Conservation (phyloP, 441 rosid genomes). For the Rhodomyrtus psidioides region DNA sequence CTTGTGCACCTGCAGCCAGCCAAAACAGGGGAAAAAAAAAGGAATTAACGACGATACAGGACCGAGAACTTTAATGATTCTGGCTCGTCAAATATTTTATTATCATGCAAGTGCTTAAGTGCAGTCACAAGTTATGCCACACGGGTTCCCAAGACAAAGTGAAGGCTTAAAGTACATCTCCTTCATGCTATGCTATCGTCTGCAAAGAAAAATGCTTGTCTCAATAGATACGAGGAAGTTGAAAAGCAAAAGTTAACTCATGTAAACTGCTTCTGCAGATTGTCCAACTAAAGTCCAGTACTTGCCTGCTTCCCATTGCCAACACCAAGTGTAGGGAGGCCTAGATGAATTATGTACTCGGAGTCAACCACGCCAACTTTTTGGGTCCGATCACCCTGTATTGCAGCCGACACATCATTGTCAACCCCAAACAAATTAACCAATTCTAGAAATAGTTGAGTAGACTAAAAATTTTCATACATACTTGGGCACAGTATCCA, state of each 20-base stretch:
- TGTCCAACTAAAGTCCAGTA: background rate
- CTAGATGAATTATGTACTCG: constrained; percentile 72
- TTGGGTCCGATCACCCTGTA: constrained; percentile 76
- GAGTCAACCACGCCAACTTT: constrained; percentile 87
- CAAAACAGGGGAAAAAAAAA: background rate
- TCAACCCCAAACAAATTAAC: background rate
- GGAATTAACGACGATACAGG: background rate
- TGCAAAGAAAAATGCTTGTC: background rate
- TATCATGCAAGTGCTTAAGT: background rate
- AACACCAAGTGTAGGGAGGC: constrained; percentile 71
- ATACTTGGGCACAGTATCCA: constrained; percentile 85
- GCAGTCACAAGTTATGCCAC: background rate
- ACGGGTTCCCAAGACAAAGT: background rate
- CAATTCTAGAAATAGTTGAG: background rate
- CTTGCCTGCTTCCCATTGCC: constrained; percentile 29
- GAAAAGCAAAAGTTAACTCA: background rate
- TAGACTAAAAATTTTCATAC: background rate
- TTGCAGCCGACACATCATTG: constrained; percentile 2
- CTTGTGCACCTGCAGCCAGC: too few relatives aligned
- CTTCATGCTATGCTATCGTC: background rate
- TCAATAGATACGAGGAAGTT: background rate
- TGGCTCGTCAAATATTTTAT: background rate
- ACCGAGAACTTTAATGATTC: background rate
- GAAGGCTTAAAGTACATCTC: background rate
- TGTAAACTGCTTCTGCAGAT: background rate